These are phyloP conservation scores for Sclerotinia glacialis DNA, from an alignment of 2,329 filamentous ascomycete genomes.

Conservation along the genomic window DNA sequence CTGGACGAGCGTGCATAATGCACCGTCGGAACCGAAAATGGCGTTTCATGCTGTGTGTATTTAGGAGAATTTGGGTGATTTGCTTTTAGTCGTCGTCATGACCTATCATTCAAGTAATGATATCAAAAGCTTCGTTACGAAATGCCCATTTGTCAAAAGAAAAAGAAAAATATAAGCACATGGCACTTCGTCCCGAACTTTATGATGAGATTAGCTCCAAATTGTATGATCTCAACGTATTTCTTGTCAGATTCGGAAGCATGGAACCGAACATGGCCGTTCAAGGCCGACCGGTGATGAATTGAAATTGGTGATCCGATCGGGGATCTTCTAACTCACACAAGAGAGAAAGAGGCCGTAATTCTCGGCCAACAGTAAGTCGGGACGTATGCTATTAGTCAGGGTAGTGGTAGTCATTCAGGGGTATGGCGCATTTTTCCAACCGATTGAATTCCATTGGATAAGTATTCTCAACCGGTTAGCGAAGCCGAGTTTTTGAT, in stretches of 20 bases:
- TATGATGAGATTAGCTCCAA: not conserved
- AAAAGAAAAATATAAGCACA: not conserved
- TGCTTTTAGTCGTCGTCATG: too few relatives aligned
- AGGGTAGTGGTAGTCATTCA: not conserved
- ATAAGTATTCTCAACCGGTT: not conserved
- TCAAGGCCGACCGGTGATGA: not conserved
- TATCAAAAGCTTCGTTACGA: not conserved
- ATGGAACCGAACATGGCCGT: not conserved
- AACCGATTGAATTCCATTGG: not conserved
- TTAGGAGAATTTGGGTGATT: too few relatives aligned
- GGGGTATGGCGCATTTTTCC: not conserved
- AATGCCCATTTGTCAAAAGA: not conserved
- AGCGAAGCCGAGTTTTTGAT: not conserved
- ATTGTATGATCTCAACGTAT: not conserved
- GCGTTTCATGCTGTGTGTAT: too few relatives aligned
- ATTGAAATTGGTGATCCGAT: not conserved
- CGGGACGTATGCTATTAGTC: not conserved
- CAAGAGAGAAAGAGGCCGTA: not conserved
- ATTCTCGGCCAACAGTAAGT: not conserved
- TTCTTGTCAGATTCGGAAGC: not conserved
- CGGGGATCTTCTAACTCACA: not conserved
- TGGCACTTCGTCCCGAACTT: not conserved
- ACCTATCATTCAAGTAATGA: not conserved
- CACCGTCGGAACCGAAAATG: too few relatives aligned
- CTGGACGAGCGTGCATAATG: too few relatives aligned